Percentiles rank a stretch among this genome's conserved stretches.
These are phyloP conservation scores for Heterobasidion occidentale DNA, from an alignment of 1,284 basidiomycete genomes.

Conservation along the genomic window DNA sequence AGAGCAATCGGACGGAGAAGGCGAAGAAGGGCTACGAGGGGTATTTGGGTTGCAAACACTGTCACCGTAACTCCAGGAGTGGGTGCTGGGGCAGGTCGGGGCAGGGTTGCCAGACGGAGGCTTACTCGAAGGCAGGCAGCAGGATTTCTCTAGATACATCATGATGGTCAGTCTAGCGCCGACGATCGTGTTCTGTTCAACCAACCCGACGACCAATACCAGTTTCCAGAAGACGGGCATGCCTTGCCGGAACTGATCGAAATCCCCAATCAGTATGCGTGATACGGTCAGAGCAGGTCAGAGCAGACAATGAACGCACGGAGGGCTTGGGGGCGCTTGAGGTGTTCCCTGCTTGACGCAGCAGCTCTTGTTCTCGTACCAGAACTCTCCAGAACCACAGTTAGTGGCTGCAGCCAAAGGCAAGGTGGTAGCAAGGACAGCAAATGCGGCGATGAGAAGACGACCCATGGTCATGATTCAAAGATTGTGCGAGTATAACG, in stretches of 20 bases:
- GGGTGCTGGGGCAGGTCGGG: constrained; percentile 5
- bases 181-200: not conserved
- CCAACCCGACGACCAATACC: constrained; percentile 9
- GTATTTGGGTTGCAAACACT: constrained; percentile 3
- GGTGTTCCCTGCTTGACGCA: constrained; percentile 13
- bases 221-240: constrained; percentile 7
- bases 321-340: not conserved
- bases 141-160: constrained; percentile 3
- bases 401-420: constrained; percentile 16
- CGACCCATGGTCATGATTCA: constrained; percentile 21
- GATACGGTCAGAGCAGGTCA: not conserved
- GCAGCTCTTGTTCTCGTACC: constrained; percentile 12
- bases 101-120: constrained; percentile 2
- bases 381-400: constrained; percentile 11
- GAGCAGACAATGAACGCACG: constrained; percentile 4
- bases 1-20: not conserved
- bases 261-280: not conserved
- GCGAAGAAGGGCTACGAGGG: not conserved
- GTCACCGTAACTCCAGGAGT: constrained; percentile 3
- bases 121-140: constrained; percentile 8
- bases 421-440: constrained; percentile 18
- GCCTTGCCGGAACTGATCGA: constrained; percentile 5
- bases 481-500: constrained; percentile 3
- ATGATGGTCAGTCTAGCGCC: not conserved
- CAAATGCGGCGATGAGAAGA: constrained; percentile 18